Base-by-base conservation (phyloP, 2,329 filamentous ascomycete genomes). In the Arthrobotrys iridis region DNA sequence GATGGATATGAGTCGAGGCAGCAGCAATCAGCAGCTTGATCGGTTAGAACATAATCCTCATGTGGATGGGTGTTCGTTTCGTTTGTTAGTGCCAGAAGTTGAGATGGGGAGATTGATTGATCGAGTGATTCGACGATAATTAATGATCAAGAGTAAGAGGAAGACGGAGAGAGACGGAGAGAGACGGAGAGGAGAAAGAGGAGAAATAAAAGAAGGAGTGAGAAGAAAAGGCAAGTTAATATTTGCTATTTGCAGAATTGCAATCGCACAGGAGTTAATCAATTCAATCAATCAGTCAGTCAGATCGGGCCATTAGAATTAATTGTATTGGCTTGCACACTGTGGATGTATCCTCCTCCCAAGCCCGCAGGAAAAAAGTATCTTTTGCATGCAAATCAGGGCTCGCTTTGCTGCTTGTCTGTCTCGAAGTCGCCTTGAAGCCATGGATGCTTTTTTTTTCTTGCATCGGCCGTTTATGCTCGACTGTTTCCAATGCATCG, bases 401-500 rank as follows among this genome's bases (percentile, higher is more conserved):
- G 18, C 18, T 45, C 41, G 7, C 30, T 37, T 33, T 33, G 20
- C 15, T 35, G 48, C 15, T 6, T 40, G 37, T 40, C 37, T 40
- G 37, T 6, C 13, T 30, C 15, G 62, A 48, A 62, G 26, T 59
- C 41, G 50, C 62, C 60, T 60, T 62, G 62, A 35, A 57, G 52
- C 28, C 18, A 57, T 66, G 59, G 52, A 28, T 65, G 68, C 50
- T 66, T 64, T 65, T 52, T 73, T 57, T 26, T 62, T 48, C 45
- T 40, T 13, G 33, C n/a, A 50, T 74, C 70, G 70, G 70, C 70
- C 62, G 62, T 74, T 74, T 74, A 74, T 66, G 62, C 70, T 28
- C 24, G 24, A 11, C 22, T 28, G 5, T 5, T 11, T 13, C 45
- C 45, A 28, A 22, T 33, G 28, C 28, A 33, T 33, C 28, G n/a